Conservation (phyloP, 495 filamentous ascomycete genomes). For the Parathielavia appendiculata region DNA sequence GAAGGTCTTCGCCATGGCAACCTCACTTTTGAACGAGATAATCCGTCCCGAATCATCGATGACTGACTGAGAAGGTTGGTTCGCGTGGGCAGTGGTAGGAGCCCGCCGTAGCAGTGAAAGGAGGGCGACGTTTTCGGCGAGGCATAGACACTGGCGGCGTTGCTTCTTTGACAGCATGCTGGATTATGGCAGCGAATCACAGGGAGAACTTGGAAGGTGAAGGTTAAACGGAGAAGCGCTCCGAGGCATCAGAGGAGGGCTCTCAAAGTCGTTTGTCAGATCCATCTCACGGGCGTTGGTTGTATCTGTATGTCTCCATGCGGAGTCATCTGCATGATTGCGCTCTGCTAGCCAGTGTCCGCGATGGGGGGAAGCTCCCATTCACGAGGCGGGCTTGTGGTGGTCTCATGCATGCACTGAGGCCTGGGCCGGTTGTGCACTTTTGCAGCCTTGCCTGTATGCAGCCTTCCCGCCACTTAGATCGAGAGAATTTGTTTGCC, state of each 20-base stretch:
- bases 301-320: not conserved
- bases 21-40: constrained; percentile 35
- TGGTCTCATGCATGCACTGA: constrained; percentile 14
- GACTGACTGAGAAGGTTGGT: not conserved
- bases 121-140: constrained; percentile 29
- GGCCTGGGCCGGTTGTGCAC: constrained; percentile 15
- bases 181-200: not conserved
- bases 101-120: constrained; percentile 21
- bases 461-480: not conserved
- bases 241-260: not conserved
- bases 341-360: not conserved
- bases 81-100: constrained; percentile 11
- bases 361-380: constrained; percentile 7
- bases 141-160: not conserved
- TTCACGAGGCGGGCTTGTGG: constrained; percentile 8
- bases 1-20: constrained; percentile 28
- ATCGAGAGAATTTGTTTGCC: not conserved
- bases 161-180: constrained; percentile 8
- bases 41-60: not conserved
- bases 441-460: not conserved
- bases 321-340: not conserved
- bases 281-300: not conserved
- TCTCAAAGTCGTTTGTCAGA: not conserved
- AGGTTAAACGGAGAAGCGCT: no score
- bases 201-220: not conserved